Evolutionary conservation across 108 stramenopile species (phyloP).

Genomic region (Skeletonema grethae): DNA sequence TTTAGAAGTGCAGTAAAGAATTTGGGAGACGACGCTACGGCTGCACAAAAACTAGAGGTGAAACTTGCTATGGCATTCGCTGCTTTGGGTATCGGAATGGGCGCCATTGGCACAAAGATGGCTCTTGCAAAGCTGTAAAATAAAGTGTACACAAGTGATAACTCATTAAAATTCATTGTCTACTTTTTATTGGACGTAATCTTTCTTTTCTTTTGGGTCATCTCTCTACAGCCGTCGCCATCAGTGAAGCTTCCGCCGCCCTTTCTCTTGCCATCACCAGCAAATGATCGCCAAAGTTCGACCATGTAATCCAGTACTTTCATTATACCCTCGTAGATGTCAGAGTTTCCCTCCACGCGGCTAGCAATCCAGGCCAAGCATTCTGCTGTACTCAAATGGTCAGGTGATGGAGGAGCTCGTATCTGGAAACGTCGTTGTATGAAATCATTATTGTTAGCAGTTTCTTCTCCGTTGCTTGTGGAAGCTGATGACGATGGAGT

Average conservation of each 20-base stretch:
- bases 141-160: not conserved
- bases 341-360: slow-evolving; percentile 47
- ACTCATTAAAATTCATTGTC: not conserved
- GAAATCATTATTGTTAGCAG: slow-evolving; percentile 5
- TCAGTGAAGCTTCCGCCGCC: not conserved
- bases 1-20: slow-evolving; percentile 59
- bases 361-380: slow-evolving; percentile 69
- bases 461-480: not conserved
- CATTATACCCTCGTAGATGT: slow-evolving; percentile 59
- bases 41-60: slow-evolving; percentile 60
- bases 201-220: slow-evolving; percentile 39
- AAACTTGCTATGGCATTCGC: slow-evolving; percentile 65
- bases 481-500: slow-evolving; percentile 17
- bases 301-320: slow-evolving; percentile 76
- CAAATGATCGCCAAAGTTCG: slow-evolving; percentile 46
- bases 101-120: slow-evolving; percentile 75
- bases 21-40: slow-evolving; percentile 54
- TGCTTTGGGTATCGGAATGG: slow-evolving; percentile 78
- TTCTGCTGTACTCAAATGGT: slow-evolving; percentile 76
- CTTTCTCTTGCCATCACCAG: not conserved
- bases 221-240: not conserved
- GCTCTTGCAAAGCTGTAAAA: slow-evolving; percentile 40
- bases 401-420: slow-evolving; percentile 58
- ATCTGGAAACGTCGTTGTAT: slow-evolving; percentile 56
- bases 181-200: slow-evolving; percentile 10